Evolutionary conservation across 2,329 filamentous ascomycete species (phyloP).

Genomic region (Rutstroemia sp.): DNA sequence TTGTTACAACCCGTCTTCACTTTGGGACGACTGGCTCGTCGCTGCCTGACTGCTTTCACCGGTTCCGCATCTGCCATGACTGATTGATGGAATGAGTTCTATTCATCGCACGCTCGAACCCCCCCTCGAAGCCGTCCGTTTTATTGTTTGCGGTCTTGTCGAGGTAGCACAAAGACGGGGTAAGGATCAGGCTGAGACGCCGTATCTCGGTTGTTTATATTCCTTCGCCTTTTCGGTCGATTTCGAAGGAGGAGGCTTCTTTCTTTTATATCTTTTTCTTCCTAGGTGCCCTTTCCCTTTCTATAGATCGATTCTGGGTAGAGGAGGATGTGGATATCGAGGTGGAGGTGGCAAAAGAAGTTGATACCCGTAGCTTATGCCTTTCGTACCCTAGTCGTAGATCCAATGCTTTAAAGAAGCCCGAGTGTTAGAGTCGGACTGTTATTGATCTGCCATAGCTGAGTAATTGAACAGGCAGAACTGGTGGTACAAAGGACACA

Average conservation of each 20-base stretch:
- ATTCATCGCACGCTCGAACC: not conserved
- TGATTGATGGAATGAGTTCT: not conserved
- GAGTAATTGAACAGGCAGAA: constrained; percentile 5
- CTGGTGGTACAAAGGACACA: not conserved
- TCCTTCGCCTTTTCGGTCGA: no score
- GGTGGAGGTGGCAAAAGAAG: no score
- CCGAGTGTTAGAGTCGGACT: not conserved
- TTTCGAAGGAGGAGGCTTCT: no score
- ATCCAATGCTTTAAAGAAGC: not conserved
- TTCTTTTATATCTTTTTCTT: no score
- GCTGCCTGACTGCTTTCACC: constrained; percentile 6
- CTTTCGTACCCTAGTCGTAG: no score
- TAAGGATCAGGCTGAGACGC: no score
- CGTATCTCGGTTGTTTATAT: no score
- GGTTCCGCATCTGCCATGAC: constrained; percentile 4
- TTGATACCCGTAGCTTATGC: no score
- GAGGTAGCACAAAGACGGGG: not conserved
- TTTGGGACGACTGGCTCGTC: constrained; percentile 36
- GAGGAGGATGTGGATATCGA: no score
- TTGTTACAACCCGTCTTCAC: constrained; percentile 60
- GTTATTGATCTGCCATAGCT: not conserved
- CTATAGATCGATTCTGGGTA: no score
- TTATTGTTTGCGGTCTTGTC: not conserved
- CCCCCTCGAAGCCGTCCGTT: not conserved
- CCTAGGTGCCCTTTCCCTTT: no score